These are phyloP conservation scores for Dillenia suffruticosa DNA, from an alignment of 164 flowering plant species.

Conservation along the genomic window DNA sequence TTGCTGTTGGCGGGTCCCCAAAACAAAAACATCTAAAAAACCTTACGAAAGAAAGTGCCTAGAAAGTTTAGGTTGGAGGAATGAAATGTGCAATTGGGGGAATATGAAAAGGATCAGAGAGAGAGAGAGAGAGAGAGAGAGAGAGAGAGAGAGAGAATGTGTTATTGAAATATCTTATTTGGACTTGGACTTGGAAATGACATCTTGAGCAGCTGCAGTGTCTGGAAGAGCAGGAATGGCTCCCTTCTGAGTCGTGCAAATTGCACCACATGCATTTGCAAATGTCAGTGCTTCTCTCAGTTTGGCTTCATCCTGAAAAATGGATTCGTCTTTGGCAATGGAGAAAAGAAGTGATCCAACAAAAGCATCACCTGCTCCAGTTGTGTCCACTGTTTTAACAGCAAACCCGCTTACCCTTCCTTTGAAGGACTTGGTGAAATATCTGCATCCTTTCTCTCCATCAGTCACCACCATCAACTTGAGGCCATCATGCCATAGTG, in stretches of 20 bases:
- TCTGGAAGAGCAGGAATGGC: slow-evolving; percentile 73
- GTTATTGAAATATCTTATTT: background rate
- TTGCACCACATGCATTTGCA: slow-evolving; percentile 71
- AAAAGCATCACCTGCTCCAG: slow-evolving; percentile 3
- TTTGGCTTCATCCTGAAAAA: slow-evolving; percentile 42
- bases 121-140: no score
- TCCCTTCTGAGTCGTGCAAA: slow-evolving; percentile 62
- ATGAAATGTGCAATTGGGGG: no score
- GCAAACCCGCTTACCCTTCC: background rate
- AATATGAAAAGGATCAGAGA: no score
- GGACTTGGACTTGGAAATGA: slow-evolving; percentile 17
- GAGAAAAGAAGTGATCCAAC: slow-evolving; percentile 2
- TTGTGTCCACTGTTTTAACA: background rate
- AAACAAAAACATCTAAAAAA: no score
- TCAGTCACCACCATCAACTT: slow-evolving; percentile 69
- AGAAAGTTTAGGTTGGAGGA: no score
- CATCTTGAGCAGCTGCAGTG: slow-evolving; percentile 23
- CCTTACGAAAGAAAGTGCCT: no score
- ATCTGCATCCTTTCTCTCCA: slow-evolving; percentile 79
- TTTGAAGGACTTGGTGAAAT: slow-evolving; percentile 52
- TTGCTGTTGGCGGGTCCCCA: no score
- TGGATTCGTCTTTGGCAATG: slow-evolving; percentile 17
- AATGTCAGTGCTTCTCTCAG: slow-evolving; percentile 40
- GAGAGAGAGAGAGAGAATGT: no score
- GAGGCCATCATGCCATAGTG: slow-evolving; percentile 50